Evolutionary conservation across 768 basidiomycete species (phyloP), one percentile per base, ranked within the genome.

Genomic region (Tricholoma matsutake): DNA sequence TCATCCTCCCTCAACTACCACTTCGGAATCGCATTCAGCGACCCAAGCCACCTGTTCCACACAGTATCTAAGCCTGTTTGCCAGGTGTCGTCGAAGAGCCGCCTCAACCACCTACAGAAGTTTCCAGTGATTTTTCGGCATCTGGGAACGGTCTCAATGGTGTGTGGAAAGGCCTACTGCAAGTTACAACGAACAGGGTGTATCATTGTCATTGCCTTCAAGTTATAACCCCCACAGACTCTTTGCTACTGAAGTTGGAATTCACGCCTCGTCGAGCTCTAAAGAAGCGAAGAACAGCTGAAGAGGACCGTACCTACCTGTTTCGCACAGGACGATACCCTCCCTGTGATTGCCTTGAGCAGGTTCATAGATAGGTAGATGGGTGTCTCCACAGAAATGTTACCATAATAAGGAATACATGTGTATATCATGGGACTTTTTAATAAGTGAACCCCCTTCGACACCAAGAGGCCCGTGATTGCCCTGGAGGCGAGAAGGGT

Each of bases 381-480:
- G 34, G 34, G 4, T 35, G 34, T 8, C 34, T 35, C 34, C 34
- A 35, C 34, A 8, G 34, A 35, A 35, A 35, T 32, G 43, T 52
- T 25, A 52, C 49, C 49, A 52, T 14, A 52, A 52, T 52, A 52
- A 52, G 20, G 49, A 52, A 52, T 52, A 52, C 49, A 52, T 52
- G 22, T 22, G 49, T 31, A 52, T 52, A 22, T 52, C 49, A 52
- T 52, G 49, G 6, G 49, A 10, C 14, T 52, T 52, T 52, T 52
- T 22, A 52, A 52, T 52, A 52, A 52, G 20, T 52, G 49, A 52
- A 6, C 49, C 49, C 49, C 49, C 49, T 52, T 52, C 22, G 49
- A 52, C 49, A 8, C n/a, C 22, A 52, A 22, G 22, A 52, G 13
- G 20, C 29, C 49, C 49, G 22, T 22, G 22, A 31, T 25, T 52